Evolutionary conservation across 2,329 filamentous ascomycete species (phyloP), one percentile per base, ranked within the genome.

Genomic region (Cladobotryum mycophilum): DNA sequence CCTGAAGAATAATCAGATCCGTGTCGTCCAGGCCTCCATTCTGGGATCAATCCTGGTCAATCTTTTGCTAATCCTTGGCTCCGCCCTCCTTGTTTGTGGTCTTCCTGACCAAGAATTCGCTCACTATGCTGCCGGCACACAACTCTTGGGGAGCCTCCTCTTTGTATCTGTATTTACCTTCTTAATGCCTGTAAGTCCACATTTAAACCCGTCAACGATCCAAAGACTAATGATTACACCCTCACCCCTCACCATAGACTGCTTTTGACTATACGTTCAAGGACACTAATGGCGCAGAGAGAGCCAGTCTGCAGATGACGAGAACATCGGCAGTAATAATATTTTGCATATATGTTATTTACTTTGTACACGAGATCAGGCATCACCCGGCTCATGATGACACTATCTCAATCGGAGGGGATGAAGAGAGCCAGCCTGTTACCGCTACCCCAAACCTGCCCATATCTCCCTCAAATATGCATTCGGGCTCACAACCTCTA

Each of bases 21-120:
- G 80, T 25, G 85, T 90, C 53, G 86, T 90, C 15, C 85, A 89
- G 64, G 86, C 86, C 6, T 88, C 86, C 0, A 73, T 90, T 38
- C 73, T 90, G 14, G 87, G 86, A 17, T 89, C 86, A 1, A 87
- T 90, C 50, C 71, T 90, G n/a, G 84, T 87, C 49, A 90, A 90
- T 60, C 66, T 90, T 43, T 71, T 90, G 4, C 73, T 89, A 38
- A 89, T 89, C 56, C 72, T 90, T 45, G 86, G 87, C 54, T 88
- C 88, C 79, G 83, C 84, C 35, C 86, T 90, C 57, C 67, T 89
- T 2, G 70, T 86, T 5, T 85, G 85, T 55, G 85, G 84, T 46
- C 72, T 88, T 35, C 78, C 81, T 45, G 86, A 80, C 61, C 77
- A 80, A 58, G 85, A 89, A 64, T 83, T 86, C 60, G 67, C 70